Base-by-base conservation (phyloP, 2,329 filamentous ascomycete species). In the Diaporthe batatas region DNA sequence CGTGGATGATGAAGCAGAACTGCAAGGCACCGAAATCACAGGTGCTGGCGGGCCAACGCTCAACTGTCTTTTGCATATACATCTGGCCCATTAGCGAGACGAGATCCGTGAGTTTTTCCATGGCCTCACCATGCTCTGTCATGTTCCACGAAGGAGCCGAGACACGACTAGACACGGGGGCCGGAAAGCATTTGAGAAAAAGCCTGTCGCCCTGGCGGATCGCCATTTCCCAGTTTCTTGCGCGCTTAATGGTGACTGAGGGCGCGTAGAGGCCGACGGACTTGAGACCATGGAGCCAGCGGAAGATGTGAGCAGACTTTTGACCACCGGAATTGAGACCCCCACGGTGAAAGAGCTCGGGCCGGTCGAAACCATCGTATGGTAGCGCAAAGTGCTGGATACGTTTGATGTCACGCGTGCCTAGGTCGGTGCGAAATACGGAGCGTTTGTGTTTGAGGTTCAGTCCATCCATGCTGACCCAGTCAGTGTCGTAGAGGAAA, bases 1-100 rank as follows among this genome's bases (percentile, higher is more conserved):
- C 42, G 11, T 49, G 58, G 58, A 64, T 6, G 14, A 64, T 23
- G 10, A 64, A 8, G 12, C 58, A 64, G 16, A 64, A 32, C n/a
- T 34, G 29, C 25, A 64, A 23, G 59, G 16, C 42, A 1, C 5
- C 25, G n/a, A 64, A 5, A 16, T 32, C 39, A 16, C 11, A 23
- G 7, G 5, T 18, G n/a, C 10, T 2, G 3, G 23, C 2, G 10
- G 10, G 16, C 16, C 7, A 3, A 8, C 3, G 6, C 42, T 21
- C 3, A 1, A 8, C 7, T 2, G 21, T 23, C 10, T 64, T 42
- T 3, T 42, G 2, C 12, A 0, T 0, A 0, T 42, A 3, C 14
- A 16, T 5, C 1, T 6, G 39, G 39, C 12, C 16, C 8, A 7
- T 6, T 8, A 32, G 18, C 23, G 7, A 2, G 44, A 49, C 44